Conservation (phyloP, 305 asterid species). For the Stenogyne calaminthoides region DNA sequence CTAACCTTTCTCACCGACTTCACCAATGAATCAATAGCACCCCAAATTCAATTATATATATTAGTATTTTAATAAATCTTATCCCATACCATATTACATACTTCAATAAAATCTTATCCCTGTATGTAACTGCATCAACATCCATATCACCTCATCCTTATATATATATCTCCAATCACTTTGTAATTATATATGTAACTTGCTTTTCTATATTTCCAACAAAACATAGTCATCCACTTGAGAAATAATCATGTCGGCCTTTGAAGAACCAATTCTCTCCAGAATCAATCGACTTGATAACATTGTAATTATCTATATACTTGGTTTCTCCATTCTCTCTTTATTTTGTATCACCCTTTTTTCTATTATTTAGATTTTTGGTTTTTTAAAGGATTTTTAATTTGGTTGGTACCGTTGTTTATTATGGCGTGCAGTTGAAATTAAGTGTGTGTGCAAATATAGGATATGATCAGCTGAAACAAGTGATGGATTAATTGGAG, state of each 20-base stretch:
- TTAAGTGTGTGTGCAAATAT: too few species aligned
- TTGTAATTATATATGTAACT: neutral
- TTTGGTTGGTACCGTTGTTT: too few species aligned
- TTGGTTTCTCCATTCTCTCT: too few species aligned
- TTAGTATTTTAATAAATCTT: neutral
- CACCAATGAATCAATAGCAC: neutral
- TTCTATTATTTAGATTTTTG: neutral
- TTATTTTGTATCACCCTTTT: too few species aligned
- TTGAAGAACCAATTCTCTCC: slow-evolving; percentile 56
- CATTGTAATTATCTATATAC: too few species aligned
- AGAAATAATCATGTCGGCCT: too few species aligned
- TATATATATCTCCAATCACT: neutral
- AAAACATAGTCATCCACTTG: neutral
- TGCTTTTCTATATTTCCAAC: neutral
- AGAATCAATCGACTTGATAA: slow-evolving; percentile 56
- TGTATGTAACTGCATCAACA: neutral
- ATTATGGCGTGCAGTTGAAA: too few species aligned
- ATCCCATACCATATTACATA: neutral
- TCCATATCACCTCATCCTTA: too few species aligned
- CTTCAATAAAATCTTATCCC: neutral
- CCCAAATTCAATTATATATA: neutral
- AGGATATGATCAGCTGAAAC: too few species aligned
- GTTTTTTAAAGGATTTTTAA: too few species aligned
- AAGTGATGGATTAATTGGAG: too few species aligned
- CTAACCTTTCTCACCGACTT: neutral